Evolutionary conservation across 2,329 filamentous ascomycete genomes (phyloP), one percentile per base, ranked within the genome.

Genomic region (Exophiala sp.): DNA sequence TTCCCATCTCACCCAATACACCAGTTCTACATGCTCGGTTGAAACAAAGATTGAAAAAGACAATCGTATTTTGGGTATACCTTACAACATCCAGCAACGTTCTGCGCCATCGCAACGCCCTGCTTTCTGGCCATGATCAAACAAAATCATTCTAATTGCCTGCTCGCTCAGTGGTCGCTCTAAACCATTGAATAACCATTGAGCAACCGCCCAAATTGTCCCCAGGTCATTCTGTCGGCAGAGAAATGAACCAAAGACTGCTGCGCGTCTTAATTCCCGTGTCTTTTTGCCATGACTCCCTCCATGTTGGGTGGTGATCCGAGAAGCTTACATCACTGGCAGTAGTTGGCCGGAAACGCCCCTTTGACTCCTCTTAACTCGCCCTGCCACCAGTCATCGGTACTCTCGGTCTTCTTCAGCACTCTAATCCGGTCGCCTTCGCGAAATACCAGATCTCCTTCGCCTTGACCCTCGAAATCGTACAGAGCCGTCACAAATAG

Each of bases 321-420:
- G 24, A 27, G 24, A 27, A 10, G 24, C 24, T 5, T 27, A 10
- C 24, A 5, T 32, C 29, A 58, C 43, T 57, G 52, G 30, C 84
- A 87, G 68, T 94, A 94, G 67, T 94, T 94, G 5, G 88, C 88
- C 1, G 88, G 88, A 64, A 94, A 94, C 58, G 74, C 82, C 2
- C 88, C 88, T 63, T 75, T 77, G 21, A 73, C 66, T 0, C 87
- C 87, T 34, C 73, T 73, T 11, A 90, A 57, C 66, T 93, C 86
- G 10, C 88, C 88, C 55, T 87, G 79, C 88, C 88, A 94, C 87
- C 88, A 94, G 64, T 93, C 88, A 68, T 93, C 85, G 18, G 81
- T 83, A 54, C 83, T 88, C 5, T 80, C 78, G 2, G 88, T 93
- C 71, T 85, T 88, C 70, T 86, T 86, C 24, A 89, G 63, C 2